These are phyloP conservation scores for Colletotrichum sp. DNA, from an alignment of 2,329 filamentous ascomycete species.

Conservation along the genomic window DNA sequence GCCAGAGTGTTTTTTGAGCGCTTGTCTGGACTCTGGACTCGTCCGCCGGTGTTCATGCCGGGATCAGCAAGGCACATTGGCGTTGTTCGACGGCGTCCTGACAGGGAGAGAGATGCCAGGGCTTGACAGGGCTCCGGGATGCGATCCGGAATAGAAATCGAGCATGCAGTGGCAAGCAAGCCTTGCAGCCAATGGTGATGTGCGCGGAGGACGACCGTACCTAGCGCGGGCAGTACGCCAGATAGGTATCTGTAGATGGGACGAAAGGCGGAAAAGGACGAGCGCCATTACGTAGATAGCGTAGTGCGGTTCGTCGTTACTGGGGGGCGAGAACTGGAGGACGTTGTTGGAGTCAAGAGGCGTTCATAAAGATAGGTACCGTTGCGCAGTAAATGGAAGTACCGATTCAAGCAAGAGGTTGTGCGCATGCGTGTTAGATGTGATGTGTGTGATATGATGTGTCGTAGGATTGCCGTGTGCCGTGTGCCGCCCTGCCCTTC, in stretches of 20 bases:
- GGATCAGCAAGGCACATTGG: background rate
- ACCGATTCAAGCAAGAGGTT: background rate
- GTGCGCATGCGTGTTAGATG: background rate
- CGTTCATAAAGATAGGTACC: background rate
- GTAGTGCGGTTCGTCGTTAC: background rate
- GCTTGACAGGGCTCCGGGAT: background rate
- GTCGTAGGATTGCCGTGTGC: background rate
- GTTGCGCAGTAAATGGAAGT: background rate
- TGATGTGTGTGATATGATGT: background rate
- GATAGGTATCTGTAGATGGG: background rate
- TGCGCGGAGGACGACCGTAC: background rate
- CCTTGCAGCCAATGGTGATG: background rate
- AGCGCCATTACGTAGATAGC: background rate
- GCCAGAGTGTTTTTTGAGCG: background rate
- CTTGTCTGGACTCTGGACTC: background rate
- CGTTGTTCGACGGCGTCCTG: background rate
- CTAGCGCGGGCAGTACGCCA: background rate
- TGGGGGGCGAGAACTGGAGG: background rate
- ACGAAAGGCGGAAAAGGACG: background rate
- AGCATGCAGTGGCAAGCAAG: constrained; percentile 1
- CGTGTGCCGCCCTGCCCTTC: background rate
- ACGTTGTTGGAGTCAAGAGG: background rate
- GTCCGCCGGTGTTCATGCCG: background rate
- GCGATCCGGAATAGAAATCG: background rate
- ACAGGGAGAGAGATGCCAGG: background rate